Base-by-base conservation (phyloP, 31 red algal species). In the Asparagopsis taxiformis region DNA sequence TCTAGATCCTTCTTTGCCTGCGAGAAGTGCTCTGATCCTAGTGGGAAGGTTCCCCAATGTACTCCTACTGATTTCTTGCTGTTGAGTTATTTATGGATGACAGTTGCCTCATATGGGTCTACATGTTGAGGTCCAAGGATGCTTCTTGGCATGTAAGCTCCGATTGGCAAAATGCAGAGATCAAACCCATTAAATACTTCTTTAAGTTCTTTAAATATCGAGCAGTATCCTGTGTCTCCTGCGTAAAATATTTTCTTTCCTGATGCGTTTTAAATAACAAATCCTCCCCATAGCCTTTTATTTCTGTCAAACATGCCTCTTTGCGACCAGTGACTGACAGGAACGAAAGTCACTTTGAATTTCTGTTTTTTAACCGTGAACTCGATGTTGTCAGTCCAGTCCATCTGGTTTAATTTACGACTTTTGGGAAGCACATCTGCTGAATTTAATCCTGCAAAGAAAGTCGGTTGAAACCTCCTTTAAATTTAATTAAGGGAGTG, bases 201-300 rank as follows among this genome's bases (percentile, higher is more conserved):
- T 17, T 25, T 33, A 21, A 60, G 17, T 21, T 33, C 23, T 17
- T 60, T 58, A 74, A 74, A 74, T 32, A 41, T 25, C 31, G 50
- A 16, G 53, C 20, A 29, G 36, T 74, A 74, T 16, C 70, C 70
- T 28, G 70, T 74, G 54, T 74, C 70, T 28, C 70, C 70, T 16
- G 54, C 50, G 44, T 31, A 74, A 37, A 41, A 60, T 19, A 74
- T 28, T 33, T 41, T 57, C 20, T 60, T 60, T 19, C 22, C 30
- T 17, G 23, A 51, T 34, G 28, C n/a, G n/a, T n/a, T 51, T 35
- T 58, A 21, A 17, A 74, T 60, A 17, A 60, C 22, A n/a, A 19
- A 74, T 16, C 29, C 50, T 28, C 30, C 29, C 70, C 70, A 74
- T 29, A 32, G 70, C 70, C 54, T 35, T 38, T 60, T 33, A 60